Evolutionary conservation across 441 rosid species (phyloP), one percentile per base, ranked within the genome.

Genomic region (Adansonia madagascariensis): DNA sequence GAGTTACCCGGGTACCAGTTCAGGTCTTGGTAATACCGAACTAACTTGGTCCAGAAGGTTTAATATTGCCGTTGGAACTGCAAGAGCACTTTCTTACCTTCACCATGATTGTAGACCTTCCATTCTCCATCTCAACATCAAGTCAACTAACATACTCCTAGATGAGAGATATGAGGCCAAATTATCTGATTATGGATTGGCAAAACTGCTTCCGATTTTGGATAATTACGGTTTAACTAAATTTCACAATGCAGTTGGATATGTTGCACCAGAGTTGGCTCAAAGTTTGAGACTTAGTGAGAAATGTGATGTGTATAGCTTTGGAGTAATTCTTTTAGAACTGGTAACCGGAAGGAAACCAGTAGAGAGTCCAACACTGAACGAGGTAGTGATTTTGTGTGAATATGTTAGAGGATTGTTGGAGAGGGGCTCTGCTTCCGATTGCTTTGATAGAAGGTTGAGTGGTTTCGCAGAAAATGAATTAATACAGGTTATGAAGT

Each of bases 231-330:
- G 97, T 20, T 78, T 87, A 75, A 91, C 94, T 60, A 92, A 86
- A 62, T 90, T 86, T 78, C 98, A 93, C 76, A 91, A 87, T 80
- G 93, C 97, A 24, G 95, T 92, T 44, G 99, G 99, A 27, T 95
- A 90, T 84, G 93, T 95, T 31, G 98, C 99, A 5, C 99, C 99
- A 0, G 99, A 95, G 85, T 74, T 95, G 81, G 92, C 97, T 79
- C 98, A 93, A 82, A 87, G 96, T 63, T 81, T 93, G 75, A 88
- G 88, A 85, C 76, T 84, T 47, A 90, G 95, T 46, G 97, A 95
- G 80, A 95, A 93, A 83, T 92, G 94, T 15, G 99, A 93, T 76
- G 95, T 92, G 73, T 93, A 92, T 72, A 93, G 98, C 78, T 93
- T 88, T 24, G 97, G 99, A 65, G 97, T 93, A 52, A 92, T 95